Conservation (phyloP, 139 green algal species). For the Tetraselmis chui region DNA sequence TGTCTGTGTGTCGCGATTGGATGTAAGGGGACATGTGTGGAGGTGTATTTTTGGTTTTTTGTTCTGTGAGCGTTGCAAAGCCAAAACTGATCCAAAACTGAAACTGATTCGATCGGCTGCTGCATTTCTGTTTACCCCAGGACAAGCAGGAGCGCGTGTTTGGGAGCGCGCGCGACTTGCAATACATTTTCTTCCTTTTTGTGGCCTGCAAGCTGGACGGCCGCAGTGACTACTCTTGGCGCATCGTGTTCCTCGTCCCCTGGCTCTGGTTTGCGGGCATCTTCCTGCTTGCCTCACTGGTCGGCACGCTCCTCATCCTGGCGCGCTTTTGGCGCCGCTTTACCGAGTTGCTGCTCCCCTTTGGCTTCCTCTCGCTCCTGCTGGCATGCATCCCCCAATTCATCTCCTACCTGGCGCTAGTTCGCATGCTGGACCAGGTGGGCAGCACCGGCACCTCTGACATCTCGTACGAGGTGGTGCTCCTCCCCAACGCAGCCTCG, state of each 20-base stretch:
- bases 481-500: conserved; percentile 2
- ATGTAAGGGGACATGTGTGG: not conserved
- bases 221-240: conserved; percentile 36
- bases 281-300: conserved; percentile 33
- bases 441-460: conserved; percentile 5
- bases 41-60: not conserved
- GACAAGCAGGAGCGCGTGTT: conserved; percentile 28
- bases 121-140: conserved; percentile 14
- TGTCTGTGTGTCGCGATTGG: not conserved
- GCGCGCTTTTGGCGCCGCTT: conserved; percentile 24
- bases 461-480: conserved; percentile 10
- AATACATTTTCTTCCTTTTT: conserved; percentile 47
- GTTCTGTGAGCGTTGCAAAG: not conserved
- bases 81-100: not conserved
- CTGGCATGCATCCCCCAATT: conserved; percentile 30
- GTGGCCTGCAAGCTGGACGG: conserved; percentile 47
- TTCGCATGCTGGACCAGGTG: conserved; percentile 29
- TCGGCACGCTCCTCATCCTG: conserved; percentile 29
- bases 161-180: conserved; percentile 36
- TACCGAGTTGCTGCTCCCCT: conserved; percentile 35
- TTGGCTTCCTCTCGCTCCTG: conserved; percentile 39
- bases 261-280: conserved; percentile 50
- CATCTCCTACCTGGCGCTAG: conserved; percentile 32
- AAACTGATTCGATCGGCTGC: not conserved
- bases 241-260: conserved; percentile 51